Percentiles rank a stretch among this genome's conserved stretches.
Conservation (phyloP, 2,329 filamentous ascomycete genomes). For the Coniochaeta sp. region DNA sequence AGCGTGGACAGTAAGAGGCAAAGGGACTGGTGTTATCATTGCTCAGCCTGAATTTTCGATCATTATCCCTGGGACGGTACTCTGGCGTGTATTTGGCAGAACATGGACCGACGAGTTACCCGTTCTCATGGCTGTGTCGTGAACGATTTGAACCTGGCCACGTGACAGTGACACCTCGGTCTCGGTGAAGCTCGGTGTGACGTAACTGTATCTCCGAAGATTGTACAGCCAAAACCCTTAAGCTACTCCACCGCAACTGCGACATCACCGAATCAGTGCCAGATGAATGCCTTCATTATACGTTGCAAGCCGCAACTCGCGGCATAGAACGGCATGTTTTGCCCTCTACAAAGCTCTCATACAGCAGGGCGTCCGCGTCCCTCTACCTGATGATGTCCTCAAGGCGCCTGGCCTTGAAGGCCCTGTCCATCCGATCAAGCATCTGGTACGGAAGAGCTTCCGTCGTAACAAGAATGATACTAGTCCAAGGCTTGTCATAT, state of each 20-base stretch:
- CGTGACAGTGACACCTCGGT: neutral
- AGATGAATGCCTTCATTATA: conserved; percentile 30
- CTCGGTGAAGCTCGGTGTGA: conserved; percentile 1
- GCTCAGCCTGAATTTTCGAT: neutral
- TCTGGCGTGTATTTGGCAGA: neutral
- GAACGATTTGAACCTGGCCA: neutral
- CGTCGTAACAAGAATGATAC: conserved; percentile 48
- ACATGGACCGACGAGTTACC: neutral
- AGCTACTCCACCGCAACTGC: neutral
- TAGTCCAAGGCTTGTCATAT: conserved; percentile 51
- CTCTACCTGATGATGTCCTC: conserved; percentile 39
- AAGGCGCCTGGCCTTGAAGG: conserved; percentile 16
- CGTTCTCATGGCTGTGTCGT: too few species aligned
- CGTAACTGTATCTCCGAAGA: neutral
- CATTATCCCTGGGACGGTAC: neutral
- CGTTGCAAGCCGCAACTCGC: conserved; percentile 40
- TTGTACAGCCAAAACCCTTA: neutral
- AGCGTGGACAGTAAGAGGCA: neutral
- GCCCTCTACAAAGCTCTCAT: conserved; percentile 68
- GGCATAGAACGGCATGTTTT: conserved; percentile 50
- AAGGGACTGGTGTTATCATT: neutral
- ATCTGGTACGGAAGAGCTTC: conserved; percentile 56
- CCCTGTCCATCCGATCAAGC: conserved; percentile 38
- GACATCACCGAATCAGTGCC: neutral
- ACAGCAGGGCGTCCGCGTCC: conserved; percentile 43